These are phyloP conservation scores for Spergularia bocconei DNA, from an alignment of 148 eudicot genomes.

Conservation along the genomic window DNA sequence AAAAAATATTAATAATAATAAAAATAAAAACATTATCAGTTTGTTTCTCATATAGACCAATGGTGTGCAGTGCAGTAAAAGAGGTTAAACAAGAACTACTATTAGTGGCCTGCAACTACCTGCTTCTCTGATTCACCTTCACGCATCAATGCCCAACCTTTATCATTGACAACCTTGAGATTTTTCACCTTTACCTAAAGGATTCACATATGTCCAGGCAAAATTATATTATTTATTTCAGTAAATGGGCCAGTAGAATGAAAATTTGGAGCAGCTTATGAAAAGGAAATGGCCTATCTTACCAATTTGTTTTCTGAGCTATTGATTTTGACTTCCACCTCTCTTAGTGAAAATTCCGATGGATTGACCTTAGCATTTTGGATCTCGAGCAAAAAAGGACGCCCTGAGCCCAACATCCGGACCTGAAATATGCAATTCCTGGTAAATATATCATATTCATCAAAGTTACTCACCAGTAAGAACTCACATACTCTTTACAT, in stretches of 20 bases:
- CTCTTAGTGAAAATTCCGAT: conserved; percentile 55
- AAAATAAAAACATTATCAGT: neutral
- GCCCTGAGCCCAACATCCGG: conserved; percentile 95
- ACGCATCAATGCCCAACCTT: conserved; percentile 92
- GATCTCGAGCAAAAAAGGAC: conserved; percentile 89
- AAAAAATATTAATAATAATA: neutral
- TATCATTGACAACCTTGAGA: conserved; percentile 65
- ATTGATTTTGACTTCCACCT: conserved; percentile 72
- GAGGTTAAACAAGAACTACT: conserved; percentile 4
- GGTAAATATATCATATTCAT: conserved; percentile 22
- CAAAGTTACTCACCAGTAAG: conserved; percentile 8
- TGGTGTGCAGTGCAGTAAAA: neutral
- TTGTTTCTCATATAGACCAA: conserved; percentile 4
- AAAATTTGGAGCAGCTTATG: neutral
- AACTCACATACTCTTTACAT: conserved; percentile 58
- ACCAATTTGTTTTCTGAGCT: conserved; percentile 60
- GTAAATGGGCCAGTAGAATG: neutral
- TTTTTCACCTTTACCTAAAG: conserved; percentile 77
- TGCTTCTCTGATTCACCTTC: conserved; percentile 99
- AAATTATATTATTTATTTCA: neutral
- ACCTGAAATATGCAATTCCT: conserved; percentile 49
- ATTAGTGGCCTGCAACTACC: conserved; percentile 34
- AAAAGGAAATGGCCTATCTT: conserved; percentile 17
- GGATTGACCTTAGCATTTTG: conserved; percentile 79
- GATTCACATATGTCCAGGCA: conserved; percentile 8